Evolutionary conservation across 306 rosid genomes (phyloP), one percentile per base, ranked within the genome.

Genomic region (barrel medic (Medicago truncatula)): DNA sequence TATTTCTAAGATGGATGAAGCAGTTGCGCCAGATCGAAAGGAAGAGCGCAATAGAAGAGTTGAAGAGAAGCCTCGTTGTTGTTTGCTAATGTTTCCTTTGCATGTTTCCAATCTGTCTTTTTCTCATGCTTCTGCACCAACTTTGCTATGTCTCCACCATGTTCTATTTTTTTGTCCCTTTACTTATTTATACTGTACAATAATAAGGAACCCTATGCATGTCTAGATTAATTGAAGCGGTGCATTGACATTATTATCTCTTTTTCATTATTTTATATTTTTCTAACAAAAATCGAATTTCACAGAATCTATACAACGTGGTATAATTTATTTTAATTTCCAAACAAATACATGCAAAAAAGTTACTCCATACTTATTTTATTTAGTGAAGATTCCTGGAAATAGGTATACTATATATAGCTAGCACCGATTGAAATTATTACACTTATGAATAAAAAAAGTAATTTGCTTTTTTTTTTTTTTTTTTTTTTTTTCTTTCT

Each of bases 91-190:
- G 77, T 61, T 63, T 54, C 68, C 74, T 68, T 69, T 68, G 61
- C 80, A 59, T 13, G 47, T 81, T 81, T 76, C 81, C 85, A 71
- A 64, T 76, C 81, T 77, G 81, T 76, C 85, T 76, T 81, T 81
- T 18, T 81, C 70, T 64, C 49, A 76, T 53, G 18, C 85, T 81
- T 81, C 58, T 36, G 41, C 50, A 64, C 46, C 78, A 81, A 81
- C 81, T 61, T 81, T 81, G 25, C 53, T 75, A 47, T 62, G 11
- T 43, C 25, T n/a, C 14, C 9, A 82, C 46, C 17, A 44, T 20
- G 61, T 53, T 39, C 68, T 40, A 52, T 25, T 57, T 34, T 4
- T 58, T 34, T 56, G 20, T 41, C 21, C 3, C n/a, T 71, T 63
- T 76, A 28, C 21, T 70, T 69, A 67, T 2, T n/a, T 31, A 41